phyloP scores from a whole-genome alignment of 495 filamentous ascomycete genomes.

The Aspergillus bridgeri region DNA sequence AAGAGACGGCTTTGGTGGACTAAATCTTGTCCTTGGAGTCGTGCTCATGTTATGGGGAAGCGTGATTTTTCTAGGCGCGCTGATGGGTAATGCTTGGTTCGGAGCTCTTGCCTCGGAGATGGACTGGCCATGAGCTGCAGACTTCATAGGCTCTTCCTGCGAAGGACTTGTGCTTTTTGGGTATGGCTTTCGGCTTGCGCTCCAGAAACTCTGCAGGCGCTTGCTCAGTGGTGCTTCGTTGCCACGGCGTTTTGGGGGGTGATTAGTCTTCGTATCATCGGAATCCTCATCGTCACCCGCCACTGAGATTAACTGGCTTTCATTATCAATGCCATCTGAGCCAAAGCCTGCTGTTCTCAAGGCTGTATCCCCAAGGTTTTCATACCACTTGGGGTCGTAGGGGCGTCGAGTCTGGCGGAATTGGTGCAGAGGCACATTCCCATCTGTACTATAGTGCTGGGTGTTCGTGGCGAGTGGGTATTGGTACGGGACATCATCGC shows the following conservation, averaged over 20 bases:
- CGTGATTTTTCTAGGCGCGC: slow-evolving; percentile 32
- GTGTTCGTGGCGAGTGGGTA: slow-evolving; percentile 19
- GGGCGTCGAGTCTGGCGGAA: slow-evolving; percentile 25
- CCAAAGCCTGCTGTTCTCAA: slow-evolving; percentile 38
- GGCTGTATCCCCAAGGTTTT: slow-evolving; percentile 33
- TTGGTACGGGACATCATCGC: slow-evolving; percentile 33
- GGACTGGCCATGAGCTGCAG: slow-evolving; percentile 13
- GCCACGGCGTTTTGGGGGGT: slow-evolving; percentile 27
- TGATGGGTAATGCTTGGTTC: slow-evolving; percentile 30
- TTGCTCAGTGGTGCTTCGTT: slow-evolving; percentile 40
- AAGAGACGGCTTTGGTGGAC: slow-evolving; percentile 43
- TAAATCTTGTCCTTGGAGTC: slow-evolving; percentile 44
- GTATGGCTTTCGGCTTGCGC: slow-evolving; percentile 29
- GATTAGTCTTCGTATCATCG: slow-evolving; percentile 24
- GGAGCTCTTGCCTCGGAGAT: slow-evolving; percentile 23
- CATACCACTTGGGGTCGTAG: slow-evolving; percentile 36
- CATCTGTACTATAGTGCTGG: slow-evolving; percentile 14
- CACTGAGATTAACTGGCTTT: slow-evolving; percentile 33
- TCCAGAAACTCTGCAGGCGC: slow-evolving; percentile 42
- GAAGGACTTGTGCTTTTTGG: slow-evolving; percentile 16
- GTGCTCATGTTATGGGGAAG: slow-evolving; percentile 37
- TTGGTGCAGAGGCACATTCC: slow-evolving; percentile 21
- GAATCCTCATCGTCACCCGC: slow-evolving; percentile 36
- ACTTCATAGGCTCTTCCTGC: slow-evolving; percentile 20
- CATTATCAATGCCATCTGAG: slow-evolving; percentile 31